Base-by-base conservation (phyloP, 2,329 filamentous ascomycete genomes). In the Fusarium chuoi region DNA sequence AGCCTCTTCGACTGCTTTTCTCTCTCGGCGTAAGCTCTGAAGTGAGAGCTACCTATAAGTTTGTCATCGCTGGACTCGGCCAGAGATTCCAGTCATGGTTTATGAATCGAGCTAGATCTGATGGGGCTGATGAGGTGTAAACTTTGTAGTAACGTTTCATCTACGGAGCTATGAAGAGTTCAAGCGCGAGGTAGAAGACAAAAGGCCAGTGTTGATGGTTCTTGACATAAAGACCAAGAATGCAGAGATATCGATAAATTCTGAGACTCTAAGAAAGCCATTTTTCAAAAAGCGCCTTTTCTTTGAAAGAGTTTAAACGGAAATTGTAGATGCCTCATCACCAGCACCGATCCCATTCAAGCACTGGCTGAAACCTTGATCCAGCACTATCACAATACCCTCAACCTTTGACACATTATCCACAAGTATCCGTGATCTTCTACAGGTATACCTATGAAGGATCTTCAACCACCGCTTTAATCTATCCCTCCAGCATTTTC, bases 21-120 rank as follows among this genome's bases (percentile, higher is more conserved):
- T 77, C 74, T 14, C 74, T 57, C 7, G 74, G 52, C 2, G 57
- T 76, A 38, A 74, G 75, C 28, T 71, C 44, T 22, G 74, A 26
- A 7, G 36, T 55, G 28, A 17, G 39, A 24, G 45, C 36, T 49
- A 46, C 22, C 38, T 11, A 17, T 24, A 48, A 48, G 15, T 30
- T 56, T 38, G 6, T 22, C 44, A 22, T 41, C 28, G 9, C 33
- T 36, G 35, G 14, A 20, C 28, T 44, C 28, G 33, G 59, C 57
- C 69, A 65, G 60, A 28, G 18, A 48, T 36, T 35, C 51, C 28
- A 48, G 24, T n/a, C 33, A 7, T 33, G 22, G 33, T 15, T 42
- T 54, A 33, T 33, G 30, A 24, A 30, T 26, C 24, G 36, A 24
- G 35, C 36, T 59, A 35, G 28, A 35, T 26, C 14, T 30, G 38